Conservation (phyloP, 2,329 filamentous ascomycete species). For the Talaromyces sp. region DNA sequence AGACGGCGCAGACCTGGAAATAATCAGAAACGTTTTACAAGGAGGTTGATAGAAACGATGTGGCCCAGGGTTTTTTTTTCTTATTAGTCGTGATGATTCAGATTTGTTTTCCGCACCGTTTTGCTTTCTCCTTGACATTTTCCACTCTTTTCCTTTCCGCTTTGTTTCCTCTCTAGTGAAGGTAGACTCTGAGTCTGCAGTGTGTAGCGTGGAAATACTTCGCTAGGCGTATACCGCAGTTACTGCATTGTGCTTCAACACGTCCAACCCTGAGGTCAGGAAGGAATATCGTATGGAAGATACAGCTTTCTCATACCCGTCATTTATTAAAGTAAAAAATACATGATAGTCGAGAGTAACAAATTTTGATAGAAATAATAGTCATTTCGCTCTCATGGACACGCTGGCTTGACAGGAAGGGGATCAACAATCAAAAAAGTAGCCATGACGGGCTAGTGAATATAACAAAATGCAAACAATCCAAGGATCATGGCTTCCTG, state of each 20-base stretch:
- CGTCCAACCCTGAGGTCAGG: background rate
- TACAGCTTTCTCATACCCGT: background rate
- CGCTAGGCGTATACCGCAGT: background rate
- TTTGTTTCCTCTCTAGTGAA: background rate
- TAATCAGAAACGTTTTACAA: background rate
- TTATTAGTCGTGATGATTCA: too few relatives aligned
- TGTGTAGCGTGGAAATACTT: background rate
- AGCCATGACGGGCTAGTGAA: background rate
- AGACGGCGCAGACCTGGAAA: background rate
- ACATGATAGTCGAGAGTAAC: background rate
- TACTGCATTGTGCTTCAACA: background rate
- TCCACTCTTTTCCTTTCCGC: background rate
- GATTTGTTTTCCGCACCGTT: background rate
- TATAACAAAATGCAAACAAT: background rate
- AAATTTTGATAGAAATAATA: background rate
- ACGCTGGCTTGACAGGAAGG: background rate
- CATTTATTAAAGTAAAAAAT: background rate
- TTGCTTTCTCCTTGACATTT: background rate
- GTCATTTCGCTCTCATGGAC: background rate
- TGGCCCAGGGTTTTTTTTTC: too few relatives aligned
- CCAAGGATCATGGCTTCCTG: constrained; percentile 22
- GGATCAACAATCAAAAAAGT: background rate
- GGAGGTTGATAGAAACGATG: background rate
- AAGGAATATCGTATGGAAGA: background rate
- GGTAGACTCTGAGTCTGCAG: background rate